These are phyloP conservation scores for Mixia osmundae DNA, from an alignment of 1,284 basidiomycete species.

Conservation along the genomic window DNA sequence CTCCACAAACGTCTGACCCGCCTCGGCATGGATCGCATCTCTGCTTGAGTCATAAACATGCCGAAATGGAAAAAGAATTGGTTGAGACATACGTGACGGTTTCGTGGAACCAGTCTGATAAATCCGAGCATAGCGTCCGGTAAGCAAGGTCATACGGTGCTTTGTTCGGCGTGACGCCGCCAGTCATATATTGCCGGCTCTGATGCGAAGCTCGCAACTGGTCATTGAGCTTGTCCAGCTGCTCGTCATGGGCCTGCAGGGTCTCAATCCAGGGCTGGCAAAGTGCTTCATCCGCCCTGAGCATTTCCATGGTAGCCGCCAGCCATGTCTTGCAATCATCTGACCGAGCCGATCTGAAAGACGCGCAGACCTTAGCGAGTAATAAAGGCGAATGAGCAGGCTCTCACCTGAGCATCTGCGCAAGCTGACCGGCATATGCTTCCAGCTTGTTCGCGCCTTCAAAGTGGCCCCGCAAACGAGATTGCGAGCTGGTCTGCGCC, in stretches of 20 bases:
- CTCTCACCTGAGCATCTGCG: too few species aligned
- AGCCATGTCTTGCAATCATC: neutral
- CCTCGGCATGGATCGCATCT: too few species aligned
- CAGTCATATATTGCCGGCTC: neutral
- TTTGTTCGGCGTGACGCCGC: neutral
- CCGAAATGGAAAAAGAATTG: neutral
- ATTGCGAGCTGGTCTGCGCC: too few species aligned
- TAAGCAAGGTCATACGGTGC: neutral
- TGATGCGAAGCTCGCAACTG: slow-evolving; percentile 4
- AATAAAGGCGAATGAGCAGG: too few species aligned
- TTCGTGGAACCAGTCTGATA: neutral
- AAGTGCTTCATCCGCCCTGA: neutral
- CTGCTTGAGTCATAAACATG: neutral
- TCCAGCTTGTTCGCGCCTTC: too few species aligned
- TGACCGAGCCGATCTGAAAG: neutral
- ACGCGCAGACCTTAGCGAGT: too few species aligned
- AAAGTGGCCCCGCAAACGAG: too few species aligned
- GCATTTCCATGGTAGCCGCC: neutral
- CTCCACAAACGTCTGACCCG: too few species aligned
- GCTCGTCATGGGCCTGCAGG: neutral
- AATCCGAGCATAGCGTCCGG: too few species aligned
- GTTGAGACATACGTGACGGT: neutral
- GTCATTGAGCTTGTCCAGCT: slow-evolving; percentile 2
- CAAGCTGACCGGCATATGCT: too few species aligned
- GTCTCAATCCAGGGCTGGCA: neutral